A percentile compares a stretch with the other conserved stretches of the same genome.
These are phyloP conservation scores for Chrysosphaeria jannelii DNA, from an alignment of 2,329 filamentous ascomycete species.

Conservation along the genomic window DNA sequence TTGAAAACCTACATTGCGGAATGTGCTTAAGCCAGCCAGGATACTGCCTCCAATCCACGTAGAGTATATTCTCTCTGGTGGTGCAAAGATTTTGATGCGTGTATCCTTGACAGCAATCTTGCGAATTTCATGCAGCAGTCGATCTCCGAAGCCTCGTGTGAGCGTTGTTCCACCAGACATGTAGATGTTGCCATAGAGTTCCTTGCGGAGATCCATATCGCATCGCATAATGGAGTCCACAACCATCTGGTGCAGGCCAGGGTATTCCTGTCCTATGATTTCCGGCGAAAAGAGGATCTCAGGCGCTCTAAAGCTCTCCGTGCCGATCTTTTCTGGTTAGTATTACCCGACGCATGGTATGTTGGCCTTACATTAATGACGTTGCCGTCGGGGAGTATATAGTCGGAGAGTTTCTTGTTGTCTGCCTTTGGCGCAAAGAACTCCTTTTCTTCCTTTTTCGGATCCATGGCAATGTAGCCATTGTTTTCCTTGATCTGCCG, in stretches of 20 bases:
- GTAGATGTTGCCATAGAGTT: conserved; percentile 87
- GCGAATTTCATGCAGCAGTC: conserved; percentile 75
- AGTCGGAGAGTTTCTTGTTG: conserved; percentile 54
- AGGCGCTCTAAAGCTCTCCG: conserved; percentile 81
- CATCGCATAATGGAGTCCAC: conserved; percentile 87
- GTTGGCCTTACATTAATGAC: no score
- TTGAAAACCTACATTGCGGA: conserved; percentile 49
- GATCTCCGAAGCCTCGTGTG: conserved; percentile 88
- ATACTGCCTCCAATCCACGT: conserved; percentile 99
- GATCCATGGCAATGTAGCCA: conserved; percentile 71
- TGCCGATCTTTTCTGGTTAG: no score
- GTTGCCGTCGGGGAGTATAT: conserved; percentile 71
- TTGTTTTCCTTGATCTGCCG: conserved; percentile 87
- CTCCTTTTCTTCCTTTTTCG: conserved; percentile 85
- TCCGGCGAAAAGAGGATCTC: conserved; percentile 97
- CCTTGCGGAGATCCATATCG: conserved; percentile 82
- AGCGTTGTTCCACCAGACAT: conserved; percentile 86
- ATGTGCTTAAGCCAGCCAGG: conserved; percentile 82
- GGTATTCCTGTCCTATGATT: conserved; percentile 87
- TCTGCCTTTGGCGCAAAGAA: conserved; percentile 60
- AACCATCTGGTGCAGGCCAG: conserved; percentile 89
- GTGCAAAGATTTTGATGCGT: conserved; percentile 97
- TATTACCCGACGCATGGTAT: no score
- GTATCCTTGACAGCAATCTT: conserved; percentile 90
- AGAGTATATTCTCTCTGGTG: conserved; percentile 90